These are phyloP conservation scores for Leccinum obscurum DNA, from an alignment of 768 basidiomycete genomes.

Conservation along the genomic window DNA sequence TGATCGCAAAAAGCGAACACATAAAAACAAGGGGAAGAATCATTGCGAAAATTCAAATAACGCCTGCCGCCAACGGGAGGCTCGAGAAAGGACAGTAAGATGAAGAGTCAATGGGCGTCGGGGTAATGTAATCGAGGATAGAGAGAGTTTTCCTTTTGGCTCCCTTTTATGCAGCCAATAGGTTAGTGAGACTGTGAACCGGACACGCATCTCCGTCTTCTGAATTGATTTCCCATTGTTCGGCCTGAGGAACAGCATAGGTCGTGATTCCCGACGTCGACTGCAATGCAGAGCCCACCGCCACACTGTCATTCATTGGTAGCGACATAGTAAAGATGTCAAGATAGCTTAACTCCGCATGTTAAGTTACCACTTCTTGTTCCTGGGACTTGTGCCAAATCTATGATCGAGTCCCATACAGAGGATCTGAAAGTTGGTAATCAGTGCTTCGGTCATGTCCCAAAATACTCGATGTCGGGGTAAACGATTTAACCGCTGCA, in stretches of 20 bases:
- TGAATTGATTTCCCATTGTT: neutral
- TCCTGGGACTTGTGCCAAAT: neutral
- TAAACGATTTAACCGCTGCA: neutral
- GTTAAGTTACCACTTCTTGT: neutral
- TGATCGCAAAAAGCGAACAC: conserved; percentile 6
- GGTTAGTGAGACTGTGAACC: neutral
- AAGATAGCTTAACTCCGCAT: neutral
- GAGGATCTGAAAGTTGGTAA: neutral
- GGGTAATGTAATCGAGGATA: neutral
- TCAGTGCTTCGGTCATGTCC: neutral
- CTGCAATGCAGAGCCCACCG: neutral
- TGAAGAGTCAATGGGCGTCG: neutral
- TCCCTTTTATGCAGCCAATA: conserved; percentile 4
- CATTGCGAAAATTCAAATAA: conserved; percentile 13
- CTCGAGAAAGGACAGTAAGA: neutral
- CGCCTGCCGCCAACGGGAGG: neutral
- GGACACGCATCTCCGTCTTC: neutral
- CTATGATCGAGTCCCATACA: neutral
- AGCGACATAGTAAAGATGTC: neutral
- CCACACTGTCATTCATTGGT: neutral
- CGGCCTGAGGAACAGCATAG: neutral
- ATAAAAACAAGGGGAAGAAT: conserved; percentile 4
- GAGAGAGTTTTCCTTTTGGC: neutral
- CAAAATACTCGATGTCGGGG: neutral
- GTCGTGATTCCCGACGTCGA: neutral